These are phyloP conservation scores for Mucor mucedo DNA, from an alignment of 371 early-diverging fungal species.

Conservation along the genomic window DNA sequence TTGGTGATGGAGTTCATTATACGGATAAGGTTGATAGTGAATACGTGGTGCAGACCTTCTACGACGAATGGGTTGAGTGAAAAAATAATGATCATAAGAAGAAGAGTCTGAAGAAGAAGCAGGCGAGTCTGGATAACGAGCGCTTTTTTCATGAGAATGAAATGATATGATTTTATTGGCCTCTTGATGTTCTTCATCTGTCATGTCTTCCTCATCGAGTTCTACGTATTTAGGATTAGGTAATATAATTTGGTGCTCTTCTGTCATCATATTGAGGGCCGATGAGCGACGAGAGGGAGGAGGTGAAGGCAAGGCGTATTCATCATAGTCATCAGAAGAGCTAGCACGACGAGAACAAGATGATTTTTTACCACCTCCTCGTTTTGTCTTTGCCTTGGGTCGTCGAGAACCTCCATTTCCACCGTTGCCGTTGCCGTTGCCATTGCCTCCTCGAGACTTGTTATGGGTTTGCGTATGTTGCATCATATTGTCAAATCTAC, in stretches of 20 bases:
- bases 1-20: conserved; percentile 9
- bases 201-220: conserved; percentile 19
- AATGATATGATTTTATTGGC: conserved; percentile 37
- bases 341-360: conserved; percentile 3
- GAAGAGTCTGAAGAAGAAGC: conserved; percentile 16
- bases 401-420: conserved; percentile 6
- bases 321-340: conserved; percentile 23
- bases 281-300: conserved; percentile 25
- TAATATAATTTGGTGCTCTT: conserved; percentile 19
- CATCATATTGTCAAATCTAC: conserved; percentile 66
- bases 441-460: conserved; percentile 10
- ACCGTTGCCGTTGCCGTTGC: too few relatives aligned
- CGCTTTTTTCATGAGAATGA: not conserved
- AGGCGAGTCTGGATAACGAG: conserved; percentile 16
- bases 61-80: conserved; percentile 8
- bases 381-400: conserved; percentile 10
- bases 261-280: not conserved
- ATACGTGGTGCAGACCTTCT: conserved; percentile 31
- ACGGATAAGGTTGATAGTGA: conserved; percentile 37
- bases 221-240: conserved; percentile 20
- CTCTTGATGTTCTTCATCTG: not conserved
- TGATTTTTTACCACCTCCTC: conserved; percentile 15
- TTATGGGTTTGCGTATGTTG: conserved; percentile 62
- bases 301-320: conserved; percentile 24
- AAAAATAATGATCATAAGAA: not conserved